These are phyloP conservation scores for Termitomyces sp. DNA, from an alignment of 768 basidiomycete genomes.

Conservation along the genomic window DNA sequence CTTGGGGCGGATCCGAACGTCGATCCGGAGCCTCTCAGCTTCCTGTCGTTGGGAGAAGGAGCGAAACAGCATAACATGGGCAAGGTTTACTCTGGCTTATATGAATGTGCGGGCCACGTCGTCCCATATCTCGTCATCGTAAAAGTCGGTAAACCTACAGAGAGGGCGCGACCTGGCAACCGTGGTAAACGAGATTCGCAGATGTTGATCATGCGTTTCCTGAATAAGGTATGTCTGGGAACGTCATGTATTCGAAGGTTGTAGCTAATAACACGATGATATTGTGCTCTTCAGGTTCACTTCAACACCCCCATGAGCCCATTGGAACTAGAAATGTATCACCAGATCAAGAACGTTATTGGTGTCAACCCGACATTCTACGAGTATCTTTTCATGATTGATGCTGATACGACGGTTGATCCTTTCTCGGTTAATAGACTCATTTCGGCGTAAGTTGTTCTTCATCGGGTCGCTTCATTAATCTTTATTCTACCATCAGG, in stretches of 20 bases:
- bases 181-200: slow-evolving; percentile 98
- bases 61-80: slow-evolving; percentile 97
- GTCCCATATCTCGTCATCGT: slow-evolving; percentile 91
- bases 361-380: slow-evolving; percentile 99
- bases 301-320: slow-evolving; percentile 97
- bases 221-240: slow-evolving; percentile 72
- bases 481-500: slow-evolving; percentile 31
- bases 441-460: slow-evolving; percentile 77
- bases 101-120: slow-evolving; percentile 91
- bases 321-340: slow-evolving; percentile 95
- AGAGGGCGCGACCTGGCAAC: slow-evolving; percentile 91
- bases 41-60: slow-evolving; percentile 90
- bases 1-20: slow-evolving; percentile 89
- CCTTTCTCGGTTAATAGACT: slow-evolving; percentile 84
- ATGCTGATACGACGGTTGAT: slow-evolving; percentile 93
- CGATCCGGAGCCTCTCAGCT: slow-evolving; percentile 93
- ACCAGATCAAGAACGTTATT: slow-evolving; percentile 99
- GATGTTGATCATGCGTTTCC: slow-evolving; percentile 93
- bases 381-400: slow-evolving; percentile 90
- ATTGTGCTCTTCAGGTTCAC: slow-evolving; percentile 62
- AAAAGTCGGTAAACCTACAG: slow-evolving; percentile 94
- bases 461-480: background rate
- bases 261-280: background rate
- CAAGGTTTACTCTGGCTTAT: slow-evolving; percentile 94
- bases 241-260: background rate